Evolutionary conservation across 1,139 yeast genomes (phyloP).

Genomic region (Arxiozyma bovina): DNA sequence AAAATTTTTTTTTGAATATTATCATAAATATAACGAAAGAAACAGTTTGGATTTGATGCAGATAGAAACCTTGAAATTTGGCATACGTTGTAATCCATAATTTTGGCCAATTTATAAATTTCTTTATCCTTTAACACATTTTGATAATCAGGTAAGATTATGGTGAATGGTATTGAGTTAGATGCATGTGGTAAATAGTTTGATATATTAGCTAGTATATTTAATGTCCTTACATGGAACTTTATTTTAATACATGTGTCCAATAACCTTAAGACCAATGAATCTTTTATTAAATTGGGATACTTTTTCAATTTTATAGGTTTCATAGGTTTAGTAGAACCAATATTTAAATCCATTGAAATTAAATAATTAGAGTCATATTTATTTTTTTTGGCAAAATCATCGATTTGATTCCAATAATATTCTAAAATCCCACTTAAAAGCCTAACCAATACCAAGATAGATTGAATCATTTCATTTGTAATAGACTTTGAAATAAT

Average conservation of each 20-base stretch:
- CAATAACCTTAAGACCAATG: conserved; percentile 18
- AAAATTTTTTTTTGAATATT: conserved; percentile 1
- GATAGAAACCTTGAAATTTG: conserved; percentile 24
- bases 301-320: conserved; percentile 6
- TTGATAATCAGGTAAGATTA: conserved; percentile 19
- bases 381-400: conserved; percentile 1
- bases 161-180: conserved; percentile 1
- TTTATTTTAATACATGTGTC: conserved; percentile 18
- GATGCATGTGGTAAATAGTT: conserved; percentile 4
- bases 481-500: conserved; percentile 13
- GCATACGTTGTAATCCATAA: conserved; percentile 22
- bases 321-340: background rate
- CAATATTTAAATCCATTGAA: background rate
- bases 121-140: conserved; percentile 8
- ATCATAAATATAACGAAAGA: conserved; percentile 16
- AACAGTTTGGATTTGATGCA: conserved; percentile 28
- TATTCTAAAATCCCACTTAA: conserved; percentile 26
- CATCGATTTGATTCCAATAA: conserved; percentile 21
- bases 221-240: conserved; percentile 18
- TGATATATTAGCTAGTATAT: conserved; percentile 19
- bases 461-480: conserved; percentile 19
- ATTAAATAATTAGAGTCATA: conserved; percentile 1
- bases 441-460: conserved; percentile 21
- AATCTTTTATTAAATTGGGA: conserved; percentile 18
- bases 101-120: background rate